phyloP scores from a whole-genome alignment of 306 rosid species.

The Neltuma alba region DNA sequence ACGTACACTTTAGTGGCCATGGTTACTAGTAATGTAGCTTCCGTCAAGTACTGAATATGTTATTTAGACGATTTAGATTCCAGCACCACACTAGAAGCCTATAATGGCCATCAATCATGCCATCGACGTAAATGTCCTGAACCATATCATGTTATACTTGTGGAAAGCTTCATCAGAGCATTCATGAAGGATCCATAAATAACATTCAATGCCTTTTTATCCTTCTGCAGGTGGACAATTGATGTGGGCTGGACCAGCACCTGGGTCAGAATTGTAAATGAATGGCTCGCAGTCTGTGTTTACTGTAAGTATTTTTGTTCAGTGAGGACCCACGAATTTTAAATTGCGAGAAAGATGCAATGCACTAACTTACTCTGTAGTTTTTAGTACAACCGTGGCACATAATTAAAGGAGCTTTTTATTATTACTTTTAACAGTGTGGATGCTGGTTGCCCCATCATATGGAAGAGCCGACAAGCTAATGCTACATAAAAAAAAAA shows the following conservation, averaged over 20 bases:
- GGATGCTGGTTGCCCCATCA: constrained; percentile 87
- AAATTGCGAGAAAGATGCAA: constrained; percentile 8
- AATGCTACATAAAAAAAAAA: constrained; percentile 46
- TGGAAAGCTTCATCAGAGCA: not conserved
- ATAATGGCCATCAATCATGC: constrained; percentile 14
- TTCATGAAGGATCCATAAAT: constrained; percentile 2
- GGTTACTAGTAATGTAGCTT: constrained; percentile 15
- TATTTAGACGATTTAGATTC: constrained; percentile 6
- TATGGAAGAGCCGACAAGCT: constrained; percentile 67
- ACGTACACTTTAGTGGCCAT: not conserved
- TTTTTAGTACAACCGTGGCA: not conserved
- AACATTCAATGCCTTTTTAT: not conserved
- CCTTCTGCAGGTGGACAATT: constrained; percentile 82
- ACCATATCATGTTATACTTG: not conserved
- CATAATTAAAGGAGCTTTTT: constrained; percentile 2
- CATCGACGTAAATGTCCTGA: not conserved
- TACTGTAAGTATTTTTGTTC: constrained; percentile 60
- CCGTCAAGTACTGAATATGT: constrained; percentile 9
- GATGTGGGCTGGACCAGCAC: constrained; percentile 99
- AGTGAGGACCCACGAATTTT: not conserved
- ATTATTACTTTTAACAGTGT: constrained; percentile 60
- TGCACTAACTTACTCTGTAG: not conserved
- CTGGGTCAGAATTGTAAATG: constrained; percentile 96
- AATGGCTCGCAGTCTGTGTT: constrained; percentile 97
- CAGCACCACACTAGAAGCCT: not conserved